Evolutionary conservation across 148 eudicot species (phyloP), one percentile per base, ranked within the genome.

Genomic region (Rheum nobile): DNA sequence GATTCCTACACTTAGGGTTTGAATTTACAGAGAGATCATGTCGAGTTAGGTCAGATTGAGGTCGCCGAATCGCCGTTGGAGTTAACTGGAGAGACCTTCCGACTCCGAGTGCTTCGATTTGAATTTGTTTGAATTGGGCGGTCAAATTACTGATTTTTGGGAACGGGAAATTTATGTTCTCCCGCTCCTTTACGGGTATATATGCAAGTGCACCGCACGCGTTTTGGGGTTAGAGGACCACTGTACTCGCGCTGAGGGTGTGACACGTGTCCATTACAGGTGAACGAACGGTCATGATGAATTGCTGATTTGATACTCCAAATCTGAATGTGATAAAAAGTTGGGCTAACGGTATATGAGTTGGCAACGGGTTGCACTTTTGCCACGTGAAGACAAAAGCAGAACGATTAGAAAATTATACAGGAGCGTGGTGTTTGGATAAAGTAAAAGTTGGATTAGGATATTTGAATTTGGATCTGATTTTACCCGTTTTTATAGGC

Each of bases 111-210:
- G n/a, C 43, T 32, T 34, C 1, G 39, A 32, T 65, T 65, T 65
- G 70, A 65, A 65, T 10, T 65, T 65, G 29, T 65, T 65, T 65
- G 70, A 65, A 65, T 65, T 32, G 37, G 31, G 37, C 67, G 67
- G 67, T 61, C 67, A 8, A 24, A 21, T 21, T 22, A 61, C 67
- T 11, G 6, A 22, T 29, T 28, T 29, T 28, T 7, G 70, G 70
- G 57, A 21, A 57, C 31, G 13, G 67, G 32, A 28, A 65, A 65
- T 2, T 6, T 32, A 22, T 32, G n/a, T 34, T 32, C 38, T 31
- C 70, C 70, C 70, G 70, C 70, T 65, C 70, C 41, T 29, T 29
- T 29, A 65, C 70, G 39, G 70, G 39, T 65, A 32, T 65, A 28
- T 26, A 47, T 17, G n/a, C 12, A 2, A n/a, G 22, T 6, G 19